Evolutionary conservation across 441 rosid species (phyloP), one percentile per base, ranked within the genome.

Genomic region (Syzygium syzygioides): DNA sequence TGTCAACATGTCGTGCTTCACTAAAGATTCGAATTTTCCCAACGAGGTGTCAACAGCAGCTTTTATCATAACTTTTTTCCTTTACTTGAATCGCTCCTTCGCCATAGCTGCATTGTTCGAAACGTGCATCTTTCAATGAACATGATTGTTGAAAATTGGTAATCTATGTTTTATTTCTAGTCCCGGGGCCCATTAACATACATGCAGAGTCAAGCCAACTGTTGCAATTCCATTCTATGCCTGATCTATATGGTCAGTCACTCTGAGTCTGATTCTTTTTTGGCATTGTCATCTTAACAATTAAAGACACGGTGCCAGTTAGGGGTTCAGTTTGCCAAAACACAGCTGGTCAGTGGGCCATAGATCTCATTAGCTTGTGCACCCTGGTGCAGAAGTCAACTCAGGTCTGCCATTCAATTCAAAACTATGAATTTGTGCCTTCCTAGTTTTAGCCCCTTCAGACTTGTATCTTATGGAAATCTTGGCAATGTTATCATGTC

Each of bases 161-260:
- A 55, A n/a, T 59, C 14, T 85, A 60, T 85, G 48, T 76, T 57
- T 89, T 90, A 54, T 85, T 84, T 83, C 86, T 88, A 76, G 85
- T 20, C 80, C 17, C 37, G 80, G 86, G 84, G 66, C 88, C 89
- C 87, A 86, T 76, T 41, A 79, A n/a, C 84, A 79, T 83, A 87
- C 87, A 89, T 45, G 92, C 95, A 96, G 99, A 95, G 93, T 89
- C 97, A 95, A 90, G 89, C 89, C 93, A 96, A 97, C 88, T 94
- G 94, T 89, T 91, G 94, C 95, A 95, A 94, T 93, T 88, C 91
- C 93, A 92, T 83, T 83, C 90, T 76, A 87, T 93, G 91, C 90
- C 95, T 55, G 97, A 94, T 90, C 94, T 92, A 83, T 94, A 93
- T 91, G 94, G 95, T 94, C 91, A 93, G 96, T 90, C 86, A 57